phyloP scores from a whole-genome alignment of 805 yeast genomes.

The Cyberlindnera suaveolens region DNA sequence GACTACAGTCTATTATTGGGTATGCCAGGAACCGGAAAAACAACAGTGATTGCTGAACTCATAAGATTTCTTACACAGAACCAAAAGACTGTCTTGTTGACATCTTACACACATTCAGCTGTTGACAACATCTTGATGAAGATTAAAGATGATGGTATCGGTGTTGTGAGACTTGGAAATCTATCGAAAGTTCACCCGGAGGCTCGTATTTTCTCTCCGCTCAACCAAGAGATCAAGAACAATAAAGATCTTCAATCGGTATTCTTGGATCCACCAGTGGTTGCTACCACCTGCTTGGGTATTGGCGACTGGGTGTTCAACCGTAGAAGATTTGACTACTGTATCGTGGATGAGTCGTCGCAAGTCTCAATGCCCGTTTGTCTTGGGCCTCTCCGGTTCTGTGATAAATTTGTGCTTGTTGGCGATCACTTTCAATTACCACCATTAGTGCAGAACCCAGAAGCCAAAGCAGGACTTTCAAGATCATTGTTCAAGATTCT shows the following conservation, averaged over 20 bases:
- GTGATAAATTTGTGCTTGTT: constrained; percentile 80
- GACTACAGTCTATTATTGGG: constrained; percentile 84
- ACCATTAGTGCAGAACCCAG: constrained; percentile 69
- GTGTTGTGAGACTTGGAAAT: constrained; percentile 65
- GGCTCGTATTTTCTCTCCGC: constrained; percentile 47
- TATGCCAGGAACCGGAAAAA: constrained; percentile 98
- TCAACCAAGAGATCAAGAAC: constrained; percentile 31
- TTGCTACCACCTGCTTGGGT: constrained; percentile 86
- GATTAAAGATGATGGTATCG: constrained; percentile 40
- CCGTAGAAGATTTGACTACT: constrained; percentile 69
- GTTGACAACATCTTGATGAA: constrained; percentile 88
- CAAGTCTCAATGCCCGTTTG: constrained; percentile 90
- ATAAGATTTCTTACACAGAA: constrained; percentile 53
- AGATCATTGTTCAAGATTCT: constrained; percentile 70
- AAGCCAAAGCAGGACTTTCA: constrained; percentile 58
- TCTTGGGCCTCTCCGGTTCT: constrained; percentile 76
- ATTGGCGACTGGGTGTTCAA: constrained; percentile 57
- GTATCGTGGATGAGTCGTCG: constrained; percentile 95
- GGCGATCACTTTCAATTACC: constrained; percentile 96
- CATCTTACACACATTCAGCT: constrained; percentile 93
- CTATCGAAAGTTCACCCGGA: constrained; percentile 54
- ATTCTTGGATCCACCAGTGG: constrained; percentile 57
- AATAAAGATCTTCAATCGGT: constrained; percentile 40
- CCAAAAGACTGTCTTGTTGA: constrained; percentile 63
- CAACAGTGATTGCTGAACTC: constrained; percentile 79